A percentile compares a stretch with the other conserved stretches of the same genome.
These are phyloP conservation scores for Pyrenochaeta sp. DNA, from an alignment of 2,329 filamentous ascomycete genomes.

Conservation along the genomic window DNA sequence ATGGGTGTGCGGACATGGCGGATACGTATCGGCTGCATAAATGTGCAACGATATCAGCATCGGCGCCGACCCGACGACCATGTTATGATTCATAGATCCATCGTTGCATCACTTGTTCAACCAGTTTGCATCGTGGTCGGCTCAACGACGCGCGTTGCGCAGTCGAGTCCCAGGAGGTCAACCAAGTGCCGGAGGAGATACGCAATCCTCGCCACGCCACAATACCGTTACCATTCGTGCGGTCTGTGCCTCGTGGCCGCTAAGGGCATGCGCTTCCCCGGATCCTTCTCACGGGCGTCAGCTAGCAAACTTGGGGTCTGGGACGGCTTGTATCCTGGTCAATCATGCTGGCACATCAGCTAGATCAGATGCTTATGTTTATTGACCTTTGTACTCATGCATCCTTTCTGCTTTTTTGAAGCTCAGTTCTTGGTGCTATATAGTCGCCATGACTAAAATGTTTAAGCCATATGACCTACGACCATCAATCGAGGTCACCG, in stretches of 20 bases:
- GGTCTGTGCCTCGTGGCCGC: constrained; percentile 1
- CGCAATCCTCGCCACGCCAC: not conserved
- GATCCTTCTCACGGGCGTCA: constrained; percentile 1
- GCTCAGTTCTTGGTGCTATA: not conserved
- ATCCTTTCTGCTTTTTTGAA: not conserved
- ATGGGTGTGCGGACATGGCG: constrained; percentile 3
- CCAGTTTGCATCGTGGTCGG: too few species aligned
- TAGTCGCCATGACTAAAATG: constrained; percentile 19
- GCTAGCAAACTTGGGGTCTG: constrained; percentile 1
- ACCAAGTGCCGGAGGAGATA: not conserved
- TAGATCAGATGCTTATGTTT: not conserved
- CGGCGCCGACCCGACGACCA: not conserved
- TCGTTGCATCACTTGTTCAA: not conserved
- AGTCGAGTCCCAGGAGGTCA: not conserved
- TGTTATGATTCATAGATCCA: not conserved
- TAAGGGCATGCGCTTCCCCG: not conserved
- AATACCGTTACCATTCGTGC: not conserved
- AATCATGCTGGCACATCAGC: constrained; percentile 2
- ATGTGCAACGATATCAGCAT: not conserved
- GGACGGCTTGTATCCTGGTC: not conserved
- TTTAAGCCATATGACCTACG: constrained; percentile 28
- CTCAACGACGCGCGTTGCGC: not conserved
- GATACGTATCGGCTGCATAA: not conserved
- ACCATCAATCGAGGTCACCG: constrained; percentile 29
- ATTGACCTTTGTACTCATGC: not conserved